Evolutionary conservation across 306 rosid species (phyloP), one percentile per base, ranked within the genome.

Genomic region (Boehmeria nivea): DNA sequence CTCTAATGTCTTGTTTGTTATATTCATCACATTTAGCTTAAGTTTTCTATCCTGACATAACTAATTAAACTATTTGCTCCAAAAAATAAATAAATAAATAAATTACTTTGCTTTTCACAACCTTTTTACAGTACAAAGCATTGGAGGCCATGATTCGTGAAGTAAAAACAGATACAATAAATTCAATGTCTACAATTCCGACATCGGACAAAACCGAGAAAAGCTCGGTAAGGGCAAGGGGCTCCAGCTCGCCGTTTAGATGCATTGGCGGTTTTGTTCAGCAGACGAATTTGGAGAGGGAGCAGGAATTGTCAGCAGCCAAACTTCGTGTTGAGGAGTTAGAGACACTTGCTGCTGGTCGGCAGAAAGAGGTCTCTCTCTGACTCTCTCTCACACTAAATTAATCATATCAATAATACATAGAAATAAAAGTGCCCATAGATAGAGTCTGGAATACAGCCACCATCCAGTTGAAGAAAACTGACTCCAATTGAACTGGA

Each of bases 231-330:
- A 82, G 98, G 78, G 68, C 79, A 50, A 74, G 91, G 72, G 94
- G 98, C 43, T 84, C 96, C 21, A 74, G 96, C 76, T 91, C 98
- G 28, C 98, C 98, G 49, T 91, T 91, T 68, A 84, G 89, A 78
- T 91, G 98, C 75, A 84, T 91, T 78, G 65, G 94, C 42, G 74
- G 77, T 81, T 66, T 91, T 61, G 95, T 87, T 68, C 95, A 86
- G 61, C 95, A 90, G 75, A 78, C 83, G 98, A 87, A 74, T 79
- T 64, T 45, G 67, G 98, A 91, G 81, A 91, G 78, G 72, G 95
- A 91, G 56, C 94, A 87, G 68, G 98, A 91, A 65, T 43, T 91
- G 68, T 80, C 84, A 6, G 55, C 55, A 21, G 82, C 95, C 69
- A 72, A 75, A 72, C 72, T 61, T 57, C 95, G 70, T 27, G 54